Base-by-base conservation (phyloP, 306 rosid genomes). In the Senna siamea region DNA sequence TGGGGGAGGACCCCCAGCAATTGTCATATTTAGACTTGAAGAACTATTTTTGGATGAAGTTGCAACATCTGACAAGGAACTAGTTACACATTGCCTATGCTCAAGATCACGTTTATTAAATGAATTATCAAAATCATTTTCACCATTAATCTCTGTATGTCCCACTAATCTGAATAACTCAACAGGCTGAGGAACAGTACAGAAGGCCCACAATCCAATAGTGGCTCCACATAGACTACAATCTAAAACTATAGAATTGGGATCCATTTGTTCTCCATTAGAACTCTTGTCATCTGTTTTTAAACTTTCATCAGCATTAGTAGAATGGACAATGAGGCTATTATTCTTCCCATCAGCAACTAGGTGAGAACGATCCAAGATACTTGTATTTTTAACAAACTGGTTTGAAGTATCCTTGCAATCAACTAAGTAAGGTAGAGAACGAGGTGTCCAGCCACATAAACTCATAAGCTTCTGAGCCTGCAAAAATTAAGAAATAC, bases 1-100 rank as follows among this genome's bases (percentile, higher is more conserved):
- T 70, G 98, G 98, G 57, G 92, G 87, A 87, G 97, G 98, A 11
- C 98, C 98, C 85, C 98, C 98, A 5, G 98, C 98, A 73, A 94
- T 94, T 47, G 99, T 94, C 79, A 86, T 78, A 70, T 81, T 87
- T 68, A 94, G 88, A 80, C 76, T 85, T 9, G 82, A 69, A 57
- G 80, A 71, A 34, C 76, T 68, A 66, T 76, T 83, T 74, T 82
- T 85, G 12, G 89, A 81, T 61, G 78, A 79, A 72, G 76, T 76
- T 70, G 80, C 82, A 84, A 70, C 65, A 59, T 69, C 76, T n/a
- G 83, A 46, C 38, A 60, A 11, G 50, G 72, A 34, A 78, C 61
- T 70, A 69, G 40, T 65, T 20, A 61, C 72, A 58, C 68, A 82
- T 66, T 78, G 82, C 78, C 80, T 75, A 64, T 44, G 74, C 69